Conservation (phyloP, 257 asterid genomes). For the Petunia axillaris region DNA sequence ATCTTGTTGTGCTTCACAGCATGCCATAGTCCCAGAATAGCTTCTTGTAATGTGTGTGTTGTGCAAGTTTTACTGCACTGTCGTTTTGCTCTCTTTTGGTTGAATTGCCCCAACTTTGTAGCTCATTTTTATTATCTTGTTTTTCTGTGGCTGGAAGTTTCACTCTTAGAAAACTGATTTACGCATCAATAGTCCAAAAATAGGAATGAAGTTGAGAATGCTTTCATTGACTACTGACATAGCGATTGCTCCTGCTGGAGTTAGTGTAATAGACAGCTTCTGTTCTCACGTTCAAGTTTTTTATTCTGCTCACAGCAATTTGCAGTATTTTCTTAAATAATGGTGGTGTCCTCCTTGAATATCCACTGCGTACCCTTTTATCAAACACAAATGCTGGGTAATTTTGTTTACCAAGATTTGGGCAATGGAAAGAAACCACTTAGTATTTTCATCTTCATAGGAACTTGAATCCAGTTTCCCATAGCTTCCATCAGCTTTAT, state of each 20-base stretch:
- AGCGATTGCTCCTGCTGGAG: background rate
- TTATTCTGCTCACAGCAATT: background rate
- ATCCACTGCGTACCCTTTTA: too few species aligned
- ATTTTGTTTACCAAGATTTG: too few species aligned
- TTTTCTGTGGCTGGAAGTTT: background rate
- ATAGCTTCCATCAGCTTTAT: too few species aligned
- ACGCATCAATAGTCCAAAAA: background rate
- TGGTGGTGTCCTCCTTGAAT: too few species aligned
- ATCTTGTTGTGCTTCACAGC: constrained; percentile 25
- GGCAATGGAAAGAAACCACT: too few species aligned
- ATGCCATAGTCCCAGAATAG: background rate
- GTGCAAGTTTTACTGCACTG: background rate
- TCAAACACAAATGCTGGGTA: too few species aligned
- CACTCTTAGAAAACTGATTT: background rate
- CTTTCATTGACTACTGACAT: background rate
- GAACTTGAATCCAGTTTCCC: too few species aligned
- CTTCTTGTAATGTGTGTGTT: constrained; percentile 23
- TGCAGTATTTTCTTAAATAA: background rate
- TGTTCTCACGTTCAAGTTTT: background rate
- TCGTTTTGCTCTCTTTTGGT: background rate
- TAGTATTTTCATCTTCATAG: too few species aligned
- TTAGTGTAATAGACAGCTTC: background rate
- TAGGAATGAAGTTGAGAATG: background rate
- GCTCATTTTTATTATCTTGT: background rate
- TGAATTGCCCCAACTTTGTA: background rate